Conservation (phyloP, 805 yeast genomes). For the Nakazawaea sp. region DNA sequence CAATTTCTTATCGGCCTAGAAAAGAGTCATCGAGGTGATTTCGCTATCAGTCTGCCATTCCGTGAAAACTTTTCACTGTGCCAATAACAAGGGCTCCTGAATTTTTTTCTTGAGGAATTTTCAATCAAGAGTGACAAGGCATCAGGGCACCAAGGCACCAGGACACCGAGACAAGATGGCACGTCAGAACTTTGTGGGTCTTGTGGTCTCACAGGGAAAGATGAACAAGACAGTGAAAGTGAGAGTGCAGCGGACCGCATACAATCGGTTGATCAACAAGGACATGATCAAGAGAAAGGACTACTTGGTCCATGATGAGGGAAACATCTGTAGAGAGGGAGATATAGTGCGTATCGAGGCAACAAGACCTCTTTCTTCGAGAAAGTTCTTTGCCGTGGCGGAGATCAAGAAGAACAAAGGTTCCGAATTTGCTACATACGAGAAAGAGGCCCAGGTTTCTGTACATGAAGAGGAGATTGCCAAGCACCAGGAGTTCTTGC, state of each 20-base stretch:
- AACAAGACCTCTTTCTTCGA: constrained; percentile 75
- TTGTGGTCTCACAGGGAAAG: constrained; percentile 92
- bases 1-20: not conserved
- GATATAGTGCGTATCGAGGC: constrained; percentile 91
- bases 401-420: constrained; percentile 87
- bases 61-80: constrained; percentile 4
- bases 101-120: too few species aligned
- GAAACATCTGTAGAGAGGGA: constrained; percentile 86
- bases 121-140: too few species aligned
- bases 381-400: constrained; percentile 85
- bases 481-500: constrained; percentile 48
- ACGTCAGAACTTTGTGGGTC: constrained; percentile 84
- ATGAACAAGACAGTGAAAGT: constrained; percentile 95
- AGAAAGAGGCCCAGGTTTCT: constrained; percentile 59
- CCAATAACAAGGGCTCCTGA: too few species aligned
- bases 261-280: constrained; percentile 66
- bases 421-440: constrained; percentile 81
- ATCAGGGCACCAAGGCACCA: too few species aligned
- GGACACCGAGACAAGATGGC: too few species aligned
- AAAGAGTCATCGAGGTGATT: constrained; percentile 4
- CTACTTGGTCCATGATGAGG: constrained; percentile 90
- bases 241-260: constrained; percentile 70
- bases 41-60: constrained; percentile 3
- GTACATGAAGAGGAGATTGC: constrained; percentile 61
- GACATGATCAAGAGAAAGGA: constrained; percentile 74